Percentiles rank a stretch among this genome's conserved stretches.
phyloP scores from a whole-genome alignment of 768 basidiomycete genomes.

The Arthromyces matolae region DNA sequence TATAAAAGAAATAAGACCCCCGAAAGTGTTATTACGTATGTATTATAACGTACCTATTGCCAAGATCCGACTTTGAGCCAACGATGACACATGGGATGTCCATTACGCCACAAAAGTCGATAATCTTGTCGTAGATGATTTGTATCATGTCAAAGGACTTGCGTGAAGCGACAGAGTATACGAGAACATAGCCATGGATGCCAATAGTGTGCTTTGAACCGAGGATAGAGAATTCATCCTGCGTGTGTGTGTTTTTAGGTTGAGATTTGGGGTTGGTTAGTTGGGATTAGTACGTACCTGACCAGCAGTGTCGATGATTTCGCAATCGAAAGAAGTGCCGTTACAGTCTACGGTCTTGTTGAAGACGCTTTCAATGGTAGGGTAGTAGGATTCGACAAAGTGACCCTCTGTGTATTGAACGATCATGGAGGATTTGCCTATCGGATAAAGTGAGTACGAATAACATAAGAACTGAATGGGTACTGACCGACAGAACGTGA shows the following conservation, averaged over 20 bases:
- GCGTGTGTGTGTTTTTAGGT: slow-evolving; percentile 10
- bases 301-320: slow-evolving; percentile 94
- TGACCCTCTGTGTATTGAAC: slow-evolving; percentile 83
- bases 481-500: slow-evolving; percentile 79
- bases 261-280: neutral
- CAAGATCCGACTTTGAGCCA: slow-evolving; percentile 83
- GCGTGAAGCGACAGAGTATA: slow-evolving; percentile 84
- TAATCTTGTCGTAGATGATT: slow-evolving; percentile 88
- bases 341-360: slow-evolving; percentile 73
- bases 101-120: slow-evolving; percentile 78
- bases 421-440: slow-evolving; percentile 92
- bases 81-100: slow-evolving; percentile 89
- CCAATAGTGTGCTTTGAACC: slow-evolving; percentile 89
- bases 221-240: slow-evolving; percentile 92
- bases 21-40: slow-evolving; percentile 8
- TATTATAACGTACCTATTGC: slow-evolving; percentile 54
- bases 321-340: slow-evolving; percentile 83
- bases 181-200: slow-evolving; percentile 90
- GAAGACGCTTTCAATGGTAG: slow-evolving; percentile 83
- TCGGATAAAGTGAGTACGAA: slow-evolving; percentile 7
- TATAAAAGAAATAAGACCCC: slow-evolving; percentile 23
- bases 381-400: slow-evolving; percentile 87
- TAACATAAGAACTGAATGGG: slow-evolving; percentile 14
- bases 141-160: slow-evolving; percentile 90
- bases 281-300: slow-evolving; percentile 53